Evolutionary conservation across 169 alveolate genomes (phyloP).

Genomic region (Plasmodium sp.): DNA sequence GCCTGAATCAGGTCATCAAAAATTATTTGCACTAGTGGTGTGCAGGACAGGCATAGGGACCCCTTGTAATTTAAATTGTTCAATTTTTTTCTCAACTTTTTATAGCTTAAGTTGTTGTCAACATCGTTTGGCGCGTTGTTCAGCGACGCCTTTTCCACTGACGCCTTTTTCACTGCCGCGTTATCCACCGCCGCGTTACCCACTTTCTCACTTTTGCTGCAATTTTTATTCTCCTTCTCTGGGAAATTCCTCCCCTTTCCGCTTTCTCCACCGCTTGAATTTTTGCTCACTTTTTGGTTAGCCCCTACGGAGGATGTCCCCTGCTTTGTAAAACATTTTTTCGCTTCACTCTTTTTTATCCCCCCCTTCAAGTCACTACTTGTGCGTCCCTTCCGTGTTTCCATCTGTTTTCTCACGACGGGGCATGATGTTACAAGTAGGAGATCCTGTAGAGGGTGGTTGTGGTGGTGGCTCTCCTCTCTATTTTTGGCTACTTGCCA

Average conservation of each 20-base stretch:
- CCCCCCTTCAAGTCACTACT: neutral
- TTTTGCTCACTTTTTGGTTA: slow-evolving; percentile 1
- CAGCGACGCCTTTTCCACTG: neutral
- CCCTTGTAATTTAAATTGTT: slow-evolving; percentile 38
- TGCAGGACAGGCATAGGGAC: slow-evolving; percentile 49
- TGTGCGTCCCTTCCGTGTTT: neutral
- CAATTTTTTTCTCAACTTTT: slow-evolving; percentile 35
- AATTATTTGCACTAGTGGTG: slow-evolving; percentile 57
- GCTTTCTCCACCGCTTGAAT: neutral
- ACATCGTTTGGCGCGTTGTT: neutral
- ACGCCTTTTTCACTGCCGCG: neutral
- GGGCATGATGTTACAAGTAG: neutral
- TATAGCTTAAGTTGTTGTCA: slow-evolving; percentile 14
- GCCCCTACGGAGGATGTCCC: neutral
- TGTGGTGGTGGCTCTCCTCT: neutral
- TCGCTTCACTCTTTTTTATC: neutral
- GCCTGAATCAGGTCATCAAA: slow-evolving; percentile 72
- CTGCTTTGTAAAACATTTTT: neutral
- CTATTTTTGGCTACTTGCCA: neutral
- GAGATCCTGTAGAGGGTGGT: neutral
- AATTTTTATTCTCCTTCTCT: neutral
- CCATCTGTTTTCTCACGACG: slow-evolving; percentile 2
- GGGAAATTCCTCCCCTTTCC: neutral
- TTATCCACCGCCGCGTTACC: neutral
- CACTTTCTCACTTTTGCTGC: neutral